Percentiles rank a stretch among this genome's conserved stretches.
Evolutionary conservation across 345 rosid species (phyloP).

Genomic region (Capsella bursapastoris): DNA sequence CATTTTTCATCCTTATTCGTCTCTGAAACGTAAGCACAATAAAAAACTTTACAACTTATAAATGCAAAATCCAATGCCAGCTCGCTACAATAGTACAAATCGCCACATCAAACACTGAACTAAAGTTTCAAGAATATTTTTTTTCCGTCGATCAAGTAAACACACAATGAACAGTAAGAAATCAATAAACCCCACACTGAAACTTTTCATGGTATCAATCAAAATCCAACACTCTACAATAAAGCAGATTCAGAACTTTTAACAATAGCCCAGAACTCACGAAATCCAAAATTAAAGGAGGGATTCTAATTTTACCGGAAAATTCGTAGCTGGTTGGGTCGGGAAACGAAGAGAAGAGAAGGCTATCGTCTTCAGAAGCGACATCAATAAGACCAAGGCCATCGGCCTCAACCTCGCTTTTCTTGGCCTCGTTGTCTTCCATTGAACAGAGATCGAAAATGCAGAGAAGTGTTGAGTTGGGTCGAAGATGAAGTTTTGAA

Average conservation of each 20-base stretch:
- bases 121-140: no score
- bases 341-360: slow-evolving; percentile 58
- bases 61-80: background rate
- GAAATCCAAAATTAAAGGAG: slow-evolving; percentile 3
- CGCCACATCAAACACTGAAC: slow-evolving; percentile 7
- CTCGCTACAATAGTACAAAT: background rate
- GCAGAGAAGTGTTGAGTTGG: background rate
- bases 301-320: slow-evolving; percentile 13
- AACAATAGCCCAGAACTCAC: background rate
- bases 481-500: slow-evolving; percentile 22
- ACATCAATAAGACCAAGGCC: slow-evolving; percentile 80
- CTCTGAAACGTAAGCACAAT: slow-evolving; percentile 48
- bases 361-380: slow-evolving; percentile 85
- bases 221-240: background rate
- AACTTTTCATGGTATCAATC: background rate
- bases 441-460: slow-evolving; percentile 40
- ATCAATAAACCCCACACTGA: background rate
- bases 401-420: slow-evolving; percentile 44
- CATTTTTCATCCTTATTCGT: slow-evolving; percentile 44
- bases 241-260: background rate
- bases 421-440: slow-evolving; percentile 55
- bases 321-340: slow-evolving; percentile 42
- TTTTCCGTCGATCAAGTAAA: no score
- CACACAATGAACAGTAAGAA: background rate
- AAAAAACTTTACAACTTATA: background rate